Evolutionary conservation across 345 rosid species (phyloP).

Genomic region (Arabis hirsuta): DNA sequence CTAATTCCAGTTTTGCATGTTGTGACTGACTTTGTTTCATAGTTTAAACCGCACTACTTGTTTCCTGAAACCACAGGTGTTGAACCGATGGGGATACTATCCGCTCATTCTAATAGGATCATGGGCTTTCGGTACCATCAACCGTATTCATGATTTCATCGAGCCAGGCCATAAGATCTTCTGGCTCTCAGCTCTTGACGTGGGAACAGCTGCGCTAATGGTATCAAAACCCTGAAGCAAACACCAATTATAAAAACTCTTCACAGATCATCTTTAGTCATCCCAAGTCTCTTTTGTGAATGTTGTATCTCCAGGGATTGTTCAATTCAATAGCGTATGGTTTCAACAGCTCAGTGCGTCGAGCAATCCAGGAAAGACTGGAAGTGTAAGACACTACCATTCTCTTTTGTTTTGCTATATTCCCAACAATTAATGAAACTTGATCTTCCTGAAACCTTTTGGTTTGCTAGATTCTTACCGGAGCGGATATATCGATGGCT

Average conservation of each 20-base stretch:
- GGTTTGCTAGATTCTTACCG: conserved; percentile 65
- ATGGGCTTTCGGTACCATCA: conserved; percentile 93
- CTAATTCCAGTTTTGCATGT: background rate
- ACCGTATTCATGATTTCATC: conserved; percentile 77
- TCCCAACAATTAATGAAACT: conserved; percentile 11
- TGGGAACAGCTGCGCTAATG: conserved; percentile 93
- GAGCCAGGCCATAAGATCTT: conserved; percentile 83
- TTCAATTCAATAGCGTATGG: conserved; percentile 98
- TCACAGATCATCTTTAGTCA: conserved; percentile 14
- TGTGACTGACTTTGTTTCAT: background rate
- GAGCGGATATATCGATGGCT: conserved; percentile 71
- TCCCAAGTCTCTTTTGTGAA: background rate
- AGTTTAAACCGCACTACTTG: conserved; percentile 6
- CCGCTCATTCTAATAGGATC: conserved; percentile 94
- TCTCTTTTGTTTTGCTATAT: conserved; percentile 6
- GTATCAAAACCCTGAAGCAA: conserved; percentile 49
- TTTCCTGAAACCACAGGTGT: conserved; percentile 54
- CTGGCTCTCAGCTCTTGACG: conserved; percentile 94
- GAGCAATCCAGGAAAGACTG: conserved; percentile 80
- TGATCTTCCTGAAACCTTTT: conserved; percentile 3
- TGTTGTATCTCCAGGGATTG: conserved; percentile 62
- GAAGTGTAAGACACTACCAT: conserved; percentile 65
- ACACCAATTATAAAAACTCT: conserved; percentile 18
- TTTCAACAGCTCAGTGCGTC: conserved; percentile 85
- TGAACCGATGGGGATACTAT: conserved; percentile 96